Conservation (phyloP, 306 rosid genomes). For the Dalbergia cultrata region DNA sequence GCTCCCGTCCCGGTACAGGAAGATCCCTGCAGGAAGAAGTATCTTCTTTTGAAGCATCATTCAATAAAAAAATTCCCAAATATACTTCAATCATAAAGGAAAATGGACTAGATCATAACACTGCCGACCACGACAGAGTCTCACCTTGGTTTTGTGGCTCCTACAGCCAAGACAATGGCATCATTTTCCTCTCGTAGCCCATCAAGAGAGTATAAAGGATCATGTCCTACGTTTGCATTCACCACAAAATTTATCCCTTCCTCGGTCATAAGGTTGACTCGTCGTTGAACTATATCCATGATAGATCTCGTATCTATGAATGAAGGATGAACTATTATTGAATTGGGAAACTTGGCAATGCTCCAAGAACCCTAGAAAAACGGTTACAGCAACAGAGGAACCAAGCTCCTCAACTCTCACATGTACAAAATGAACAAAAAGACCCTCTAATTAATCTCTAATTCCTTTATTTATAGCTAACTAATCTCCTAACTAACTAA, state of each 20-base stretch:
- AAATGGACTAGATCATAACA: slow-evolving; percentile 2
- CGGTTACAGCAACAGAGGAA: no score
- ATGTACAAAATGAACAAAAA: no score
- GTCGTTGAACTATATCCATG: slow-evolving; percentile 78
- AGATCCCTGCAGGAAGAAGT: slow-evolving; percentile 73
- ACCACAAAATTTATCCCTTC: slow-evolving; percentile 83
- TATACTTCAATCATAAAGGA: not conserved
- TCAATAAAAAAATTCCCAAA: not conserved
- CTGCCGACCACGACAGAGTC: not conserved
- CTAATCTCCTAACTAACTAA: no score
- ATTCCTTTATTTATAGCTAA: no score
- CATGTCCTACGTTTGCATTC: slow-evolving; percentile 78
- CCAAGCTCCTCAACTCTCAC: no score
- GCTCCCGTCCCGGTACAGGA: slow-evolving; percentile 87
- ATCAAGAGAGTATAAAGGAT: slow-evolving; percentile 75
- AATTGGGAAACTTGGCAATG: no score
- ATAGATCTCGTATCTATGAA: no score
- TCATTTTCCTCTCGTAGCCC: slow-evolving; percentile 78
- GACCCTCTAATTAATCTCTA: no score
- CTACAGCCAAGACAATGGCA: slow-evolving; percentile 83
- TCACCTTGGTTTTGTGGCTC: slow-evolving; percentile 91
- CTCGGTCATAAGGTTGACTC: slow-evolving; percentile 86
- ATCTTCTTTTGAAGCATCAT: slow-evolving; percentile 14
- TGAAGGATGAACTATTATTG: no score
- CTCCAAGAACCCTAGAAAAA: no score